These are phyloP conservation scores for Austroboletus novae-zelandiae DNA, from an alignment of 1,284 basidiomycete species.

Conservation along the genomic window DNA sequence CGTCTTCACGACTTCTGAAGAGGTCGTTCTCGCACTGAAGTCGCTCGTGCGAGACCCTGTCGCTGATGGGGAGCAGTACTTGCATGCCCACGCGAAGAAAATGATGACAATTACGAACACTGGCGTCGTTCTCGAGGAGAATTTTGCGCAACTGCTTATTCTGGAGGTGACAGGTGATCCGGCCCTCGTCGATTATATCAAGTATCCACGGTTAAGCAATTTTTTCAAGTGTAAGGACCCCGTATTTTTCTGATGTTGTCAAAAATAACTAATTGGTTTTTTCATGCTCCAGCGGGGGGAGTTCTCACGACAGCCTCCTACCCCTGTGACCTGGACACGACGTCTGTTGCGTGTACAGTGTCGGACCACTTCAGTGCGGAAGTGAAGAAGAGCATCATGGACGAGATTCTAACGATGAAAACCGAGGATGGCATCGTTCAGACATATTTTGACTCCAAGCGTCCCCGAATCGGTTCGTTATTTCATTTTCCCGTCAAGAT, in stretches of 20 bases:
- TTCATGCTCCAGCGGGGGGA: slow-evolving; percentile 1
- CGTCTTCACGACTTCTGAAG: slow-evolving; percentile 18
- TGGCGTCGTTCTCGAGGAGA: slow-evolving; percentile 20
- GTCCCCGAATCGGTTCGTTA: slow-evolving; percentile 19
- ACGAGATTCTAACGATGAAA: slow-evolving; percentile 21
- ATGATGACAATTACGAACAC: slow-evolving; percentile 23
- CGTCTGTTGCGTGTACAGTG: slow-evolving; percentile 21
- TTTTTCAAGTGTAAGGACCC: slow-evolving; percentile 16
- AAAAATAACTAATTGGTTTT: too few species aligned
- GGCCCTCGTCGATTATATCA: slow-evolving; percentile 19
- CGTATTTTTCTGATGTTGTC: background rate
- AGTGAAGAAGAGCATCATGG: slow-evolving; percentile 23
- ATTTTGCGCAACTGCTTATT: slow-evolving; percentile 23
- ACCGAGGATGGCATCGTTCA: slow-evolving; percentile 20
- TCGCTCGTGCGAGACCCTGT: slow-evolving; percentile 21
- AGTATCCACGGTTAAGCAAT: slow-evolving; percentile 21
- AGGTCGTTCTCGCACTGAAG: slow-evolving; percentile 15
- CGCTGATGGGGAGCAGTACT: slow-evolving; percentile 15
- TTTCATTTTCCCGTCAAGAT: background rate
- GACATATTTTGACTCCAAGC: slow-evolving; percentile 18
- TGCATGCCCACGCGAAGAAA: slow-evolving; percentile 13
- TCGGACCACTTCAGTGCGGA: slow-evolving; percentile 13
- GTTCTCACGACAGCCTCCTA: slow-evolving; percentile 11
- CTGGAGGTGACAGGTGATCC: slow-evolving; percentile 17
- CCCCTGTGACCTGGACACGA: slow-evolving; percentile 21